Evolutionary conservation across 1,284 basidiomycete species (phyloP), one percentile per base, ranked within the genome.

Genomic region (Boletus sp.): DNA sequence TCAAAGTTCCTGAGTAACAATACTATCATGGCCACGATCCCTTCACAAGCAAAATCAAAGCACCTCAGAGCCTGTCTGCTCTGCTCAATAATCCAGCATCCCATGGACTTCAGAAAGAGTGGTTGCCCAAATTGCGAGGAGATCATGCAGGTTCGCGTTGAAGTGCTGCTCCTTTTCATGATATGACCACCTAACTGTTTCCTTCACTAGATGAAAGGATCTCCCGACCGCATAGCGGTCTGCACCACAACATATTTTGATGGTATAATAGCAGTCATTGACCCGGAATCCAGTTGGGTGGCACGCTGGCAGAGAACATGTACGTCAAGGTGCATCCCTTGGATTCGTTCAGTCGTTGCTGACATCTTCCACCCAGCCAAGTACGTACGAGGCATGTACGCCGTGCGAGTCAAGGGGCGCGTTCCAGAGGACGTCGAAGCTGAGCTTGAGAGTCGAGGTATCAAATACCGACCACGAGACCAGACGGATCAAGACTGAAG

Each of bases 71-170:
- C 94, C 23, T 98, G 94, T 61, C 76, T 97, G 6, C 78, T 95
- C 26, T 98, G 94, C 68, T 96, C 91, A 9, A 82, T 94, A 55
- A 82, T 96, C 34, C 93, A 94, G 64, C 76, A 83, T 0, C 83
- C 91, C 0, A 74, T 76, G 47, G 95, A 98, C 58, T 99, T 98
- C 65, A 74, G 86, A 45, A 82, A 81, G 55, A 73, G 76, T 37
- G 95, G 95, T 3, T 99, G 95, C 65, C 95, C 95, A 32, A 99
- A 99, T 65, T 99, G 95, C 68, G 95, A 99, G 61, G 90, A 95
- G 59, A 78, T 95, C 57, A 81, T 98, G 67, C 88, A 94, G 74
- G 95, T 94, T 40, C 44, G 71, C 51, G 2, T 32, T 27, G 25
- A 42, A 7, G 13, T 17, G 16, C 5, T n/a, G n/a, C n/a, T n/a